These are phyloP conservation scores for Mariannaea elegans DNA, from an alignment of 2,329 filamentous ascomycete genomes.

Conservation along the genomic window DNA sequence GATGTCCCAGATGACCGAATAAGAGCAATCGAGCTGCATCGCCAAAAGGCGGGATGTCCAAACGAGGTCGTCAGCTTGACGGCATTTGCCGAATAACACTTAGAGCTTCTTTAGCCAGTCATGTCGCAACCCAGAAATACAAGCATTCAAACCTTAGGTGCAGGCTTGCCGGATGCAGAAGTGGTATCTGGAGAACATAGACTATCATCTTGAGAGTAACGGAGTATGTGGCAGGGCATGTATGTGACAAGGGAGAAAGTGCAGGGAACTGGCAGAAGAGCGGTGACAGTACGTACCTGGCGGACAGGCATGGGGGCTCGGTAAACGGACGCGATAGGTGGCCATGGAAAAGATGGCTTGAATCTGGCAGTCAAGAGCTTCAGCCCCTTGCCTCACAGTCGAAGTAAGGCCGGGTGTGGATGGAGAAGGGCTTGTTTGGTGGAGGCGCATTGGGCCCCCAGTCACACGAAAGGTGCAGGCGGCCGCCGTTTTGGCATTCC, in stretches of 20 bases:
- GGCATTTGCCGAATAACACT: constrained; percentile 15
- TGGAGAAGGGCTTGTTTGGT: constrained; percentile 19
- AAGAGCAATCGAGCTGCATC: constrained; percentile 9
- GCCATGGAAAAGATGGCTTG: constrained; percentile 5
- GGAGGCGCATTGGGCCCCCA: constrained; percentile 20
- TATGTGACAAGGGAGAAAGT: constrained; percentile 4
- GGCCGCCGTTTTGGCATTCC: constrained; percentile 15
- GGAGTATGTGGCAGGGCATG: constrained; percentile 9
- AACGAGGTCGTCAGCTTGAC: constrained; percentile 19
- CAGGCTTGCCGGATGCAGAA: constrained; percentile 14
- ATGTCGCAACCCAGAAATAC: constrained; percentile 2
- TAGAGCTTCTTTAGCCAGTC: constrained; percentile 6
- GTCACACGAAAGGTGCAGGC: constrained; percentile 8
- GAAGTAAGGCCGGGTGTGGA: constrained; percentile 20
- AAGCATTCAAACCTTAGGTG: constrained; percentile 16
- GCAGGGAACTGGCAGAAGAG: constrained; percentile 26
- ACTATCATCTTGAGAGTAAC: constrained; percentile 2
- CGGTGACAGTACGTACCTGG: constrained; percentile 34
- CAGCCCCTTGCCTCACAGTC: constrained; percentile 18
- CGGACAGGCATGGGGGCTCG: background rate
- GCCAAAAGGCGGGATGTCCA: constrained; percentile 19
- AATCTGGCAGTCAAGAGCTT: constrained; percentile 9
- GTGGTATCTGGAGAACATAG: constrained; percentile 12
- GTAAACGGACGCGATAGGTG: constrained; percentile 1
- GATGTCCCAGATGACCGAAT: constrained; percentile 10